Evolutionary conservation across 106 monocot genomes (phyloP).

Genomic region (Dendrobium officinale): DNA sequence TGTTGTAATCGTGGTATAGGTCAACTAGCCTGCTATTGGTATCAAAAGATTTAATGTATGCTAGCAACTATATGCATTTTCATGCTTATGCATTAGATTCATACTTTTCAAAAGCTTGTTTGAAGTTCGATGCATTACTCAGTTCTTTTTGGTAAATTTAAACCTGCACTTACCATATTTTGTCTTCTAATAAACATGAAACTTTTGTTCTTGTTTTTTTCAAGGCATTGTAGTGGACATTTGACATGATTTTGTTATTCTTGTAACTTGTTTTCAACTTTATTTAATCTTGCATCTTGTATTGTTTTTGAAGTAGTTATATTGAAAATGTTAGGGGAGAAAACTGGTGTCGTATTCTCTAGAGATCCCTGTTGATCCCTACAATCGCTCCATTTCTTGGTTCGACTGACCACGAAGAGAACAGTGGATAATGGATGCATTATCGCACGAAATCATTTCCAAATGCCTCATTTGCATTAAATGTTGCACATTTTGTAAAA

Average conservation of each 20-base stretch:
- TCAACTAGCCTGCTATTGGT: conserved; percentile 4
- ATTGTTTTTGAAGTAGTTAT: not conserved
- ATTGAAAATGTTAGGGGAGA: not conserved
- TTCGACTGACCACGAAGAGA: too few species aligned
- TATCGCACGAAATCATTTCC: too few species aligned
- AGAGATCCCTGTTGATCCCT: too few species aligned
- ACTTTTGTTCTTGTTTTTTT: not conserved
- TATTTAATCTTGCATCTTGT: not conserved
- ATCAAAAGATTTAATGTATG: not conserved
- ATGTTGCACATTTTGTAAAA: too few species aligned
- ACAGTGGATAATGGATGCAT: too few species aligned
- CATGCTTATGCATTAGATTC: conserved; percentile 2
- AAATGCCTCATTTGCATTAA: too few species aligned
- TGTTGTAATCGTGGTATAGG: not conserved
- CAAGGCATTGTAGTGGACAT: not conserved
- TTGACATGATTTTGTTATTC: not conserved
- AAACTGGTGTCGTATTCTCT: too few species aligned
- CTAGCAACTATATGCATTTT: not conserved
- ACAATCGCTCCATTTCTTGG: too few species aligned
- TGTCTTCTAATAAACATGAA: not conserved
- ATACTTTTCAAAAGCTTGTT: not conserved
- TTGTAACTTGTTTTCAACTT: not conserved
- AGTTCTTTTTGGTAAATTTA: not conserved
- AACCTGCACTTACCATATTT: not conserved
- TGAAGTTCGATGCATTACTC: not conserved